These are phyloP conservation scores for Tetrapyrgos nigripes DNA, from an alignment of 1,284 basidiomycete genomes.

Conservation along the genomic window DNA sequence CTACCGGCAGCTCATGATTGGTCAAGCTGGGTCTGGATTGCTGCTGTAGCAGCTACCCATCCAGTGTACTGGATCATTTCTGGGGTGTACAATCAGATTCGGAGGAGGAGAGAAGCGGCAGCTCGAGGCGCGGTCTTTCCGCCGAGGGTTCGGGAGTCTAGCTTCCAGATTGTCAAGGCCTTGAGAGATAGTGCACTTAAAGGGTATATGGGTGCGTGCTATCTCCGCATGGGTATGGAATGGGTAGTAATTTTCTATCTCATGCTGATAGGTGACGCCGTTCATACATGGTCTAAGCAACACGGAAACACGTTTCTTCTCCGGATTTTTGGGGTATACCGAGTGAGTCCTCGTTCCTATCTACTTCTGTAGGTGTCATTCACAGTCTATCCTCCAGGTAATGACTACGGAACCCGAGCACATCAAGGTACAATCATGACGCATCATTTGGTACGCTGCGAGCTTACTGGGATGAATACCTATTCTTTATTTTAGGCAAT, in stretches of 20 bases:
- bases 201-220: constrained; percentile 11
- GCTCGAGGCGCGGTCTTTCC: constrained; percentile 7
- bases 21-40: no score
- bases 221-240: not conserved
- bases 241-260: no score
- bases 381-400: constrained; percentile 1
- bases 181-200: constrained; percentile 2
- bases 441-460: not conserved
- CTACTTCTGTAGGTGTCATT: not conserved
- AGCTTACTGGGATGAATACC: no score
- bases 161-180: not conserved
- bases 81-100: not conserved
- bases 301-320: constrained; percentile 11
- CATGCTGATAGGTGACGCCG: constrained; percentile 17
- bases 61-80: not conserved
- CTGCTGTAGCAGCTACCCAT: no score
- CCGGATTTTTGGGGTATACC: constrained; percentile 10
- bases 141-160: constrained; percentile 7
- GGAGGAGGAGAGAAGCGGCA: constrained; percentile 1
- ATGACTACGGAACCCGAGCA: constrained; percentile 20
- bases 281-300: constrained; percentile 12
- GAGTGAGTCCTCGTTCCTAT: constrained; percentile 9
- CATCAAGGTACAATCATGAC: constrained; percentile 14
- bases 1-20: no score
- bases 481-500: constrained; percentile 29